Percentiles rank a stretch among this genome's conserved stretches.
These are phyloP conservation scores for Lyophyllum shimeji DNA, from an alignment of 768 basidiomycete genomes.

Conservation along the genomic window DNA sequence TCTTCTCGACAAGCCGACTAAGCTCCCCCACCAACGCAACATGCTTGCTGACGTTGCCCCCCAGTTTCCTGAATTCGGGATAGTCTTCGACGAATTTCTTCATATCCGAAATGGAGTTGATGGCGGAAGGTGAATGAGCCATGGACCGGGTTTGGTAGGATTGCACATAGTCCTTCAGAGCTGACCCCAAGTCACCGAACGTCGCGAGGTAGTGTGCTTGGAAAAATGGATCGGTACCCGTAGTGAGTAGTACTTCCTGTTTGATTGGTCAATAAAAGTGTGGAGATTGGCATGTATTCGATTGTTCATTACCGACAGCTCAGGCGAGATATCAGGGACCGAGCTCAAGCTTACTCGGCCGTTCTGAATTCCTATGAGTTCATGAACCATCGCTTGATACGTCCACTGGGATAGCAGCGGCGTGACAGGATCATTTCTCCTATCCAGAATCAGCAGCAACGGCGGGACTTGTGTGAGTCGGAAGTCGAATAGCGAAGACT, in stretches of 20 bases:
- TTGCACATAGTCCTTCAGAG: slow-evolving; percentile 90
- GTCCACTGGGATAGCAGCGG: slow-evolving; percentile 98
- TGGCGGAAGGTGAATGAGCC: slow-evolving; percentile 71
- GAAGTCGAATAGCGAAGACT: slow-evolving; percentile 89
- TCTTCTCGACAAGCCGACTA: slow-evolving; percentile 82
- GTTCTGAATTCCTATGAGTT: slow-evolving; percentile 89
- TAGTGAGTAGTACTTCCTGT: slow-evolving; percentile 92
- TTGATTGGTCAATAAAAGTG: slow-evolving; percentile 2
- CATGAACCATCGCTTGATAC: slow-evolving; percentile 99
- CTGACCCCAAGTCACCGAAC: slow-evolving; percentile 94
- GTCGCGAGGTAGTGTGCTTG: slow-evolving; percentile 87
- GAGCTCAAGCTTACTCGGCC: slow-evolving; percentile 83
- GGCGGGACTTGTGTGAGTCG: slow-evolving; percentile 86
- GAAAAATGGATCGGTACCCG: slow-evolving; percentile 92
- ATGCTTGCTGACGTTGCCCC: slow-evolving; percentile 98
- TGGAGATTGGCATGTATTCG: slow-evolving; percentile 1
- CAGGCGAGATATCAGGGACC: slow-evolving; percentile 84
- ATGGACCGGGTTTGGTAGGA: slow-evolving; percentile 87
- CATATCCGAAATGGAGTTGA: slow-evolving; percentile 96
- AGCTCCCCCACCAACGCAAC: slow-evolving; percentile 96
- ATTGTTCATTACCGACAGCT: slow-evolving; percentile 64
- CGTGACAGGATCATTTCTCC: slow-evolving; percentile 96
- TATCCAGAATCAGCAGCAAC: slow-evolving; percentile 87
- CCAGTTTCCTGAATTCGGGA: slow-evolving; percentile 94
- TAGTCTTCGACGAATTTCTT: slow-evolving; percentile 97